Conservation (phyloP, 768 basidiomycete species). For the Boletus subcaerulescens region DNA sequence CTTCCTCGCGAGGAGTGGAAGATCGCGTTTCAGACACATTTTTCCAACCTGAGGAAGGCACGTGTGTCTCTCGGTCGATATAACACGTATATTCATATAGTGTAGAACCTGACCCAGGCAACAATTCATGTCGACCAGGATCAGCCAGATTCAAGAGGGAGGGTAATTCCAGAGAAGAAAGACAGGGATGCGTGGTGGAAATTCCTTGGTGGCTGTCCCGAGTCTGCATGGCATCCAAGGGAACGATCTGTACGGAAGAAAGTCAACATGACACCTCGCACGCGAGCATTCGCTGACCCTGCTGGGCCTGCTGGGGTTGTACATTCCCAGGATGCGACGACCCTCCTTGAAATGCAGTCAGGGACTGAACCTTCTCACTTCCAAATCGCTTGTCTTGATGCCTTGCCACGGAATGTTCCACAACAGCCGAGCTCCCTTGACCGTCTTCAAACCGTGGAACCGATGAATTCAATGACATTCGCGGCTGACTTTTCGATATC, state of each 20-base stretch:
- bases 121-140: constrained; percentile 37
- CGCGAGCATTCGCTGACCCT: constrained; percentile 39
- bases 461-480: neutral
- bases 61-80: neutral
- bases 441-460: neutral
- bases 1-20: constrained; percentile 73
- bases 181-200: constrained; percentile 81
- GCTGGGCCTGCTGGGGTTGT: constrained; percentile 7
- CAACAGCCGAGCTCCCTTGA: neutral
- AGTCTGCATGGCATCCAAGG: constrained; percentile 59
- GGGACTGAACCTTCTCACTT: neutral
- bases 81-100: constrained; percentile 4
- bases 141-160: constrained; percentile 18
- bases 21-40: constrained; percentile 50
- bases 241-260: constrained; percentile 15
- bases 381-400: neutral
- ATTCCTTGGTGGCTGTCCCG: constrained; percentile 67
- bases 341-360: neutral
- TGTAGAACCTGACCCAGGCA: constrained; percentile 65
- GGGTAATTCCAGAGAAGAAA: constrained; percentile 63
- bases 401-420: neutral
- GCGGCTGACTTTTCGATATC: neutral
- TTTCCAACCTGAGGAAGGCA: constrained; percentile 63
- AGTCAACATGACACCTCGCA: constrained; percentile 13
- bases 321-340: neutral